Percentiles rank a stretch among this genome's conserved stretches.
Evolutionary conservation across 106 monocot genomes (phyloP).

Genomic region (Apostasia ramifera): DNA sequence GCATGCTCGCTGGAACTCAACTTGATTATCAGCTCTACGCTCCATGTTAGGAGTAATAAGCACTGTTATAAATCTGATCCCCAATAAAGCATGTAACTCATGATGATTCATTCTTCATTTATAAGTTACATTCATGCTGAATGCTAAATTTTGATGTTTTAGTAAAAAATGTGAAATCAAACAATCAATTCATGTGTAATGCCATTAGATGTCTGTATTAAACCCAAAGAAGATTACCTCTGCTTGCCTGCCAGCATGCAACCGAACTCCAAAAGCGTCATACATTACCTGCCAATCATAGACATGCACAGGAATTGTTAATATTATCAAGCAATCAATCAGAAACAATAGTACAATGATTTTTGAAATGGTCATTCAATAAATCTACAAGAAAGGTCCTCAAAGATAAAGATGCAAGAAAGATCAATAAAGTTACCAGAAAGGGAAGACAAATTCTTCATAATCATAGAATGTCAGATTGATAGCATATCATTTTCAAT

Average conservation of each 20-base stretch:
- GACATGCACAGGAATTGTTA: not conserved
- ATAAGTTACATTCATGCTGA: too few species aligned
- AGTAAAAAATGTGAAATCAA: not conserved
- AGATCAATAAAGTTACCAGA: too few species aligned
- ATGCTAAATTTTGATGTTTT: too few species aligned
- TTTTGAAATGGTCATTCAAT: not conserved
- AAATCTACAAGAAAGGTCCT: too few species aligned
- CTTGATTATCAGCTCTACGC: too few species aligned
- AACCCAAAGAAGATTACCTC: conserved; percentile 30
- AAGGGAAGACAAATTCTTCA: too few species aligned
- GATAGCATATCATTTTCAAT: too few species aligned
- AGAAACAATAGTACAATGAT: not conserved
- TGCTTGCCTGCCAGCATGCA: conserved; percentile 78
- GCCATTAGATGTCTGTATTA: not conserved
- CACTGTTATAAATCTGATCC: not conserved
- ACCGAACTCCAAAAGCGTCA: conserved; percentile 79
- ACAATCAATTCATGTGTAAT: not conserved
- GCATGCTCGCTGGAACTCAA: too few species aligned
- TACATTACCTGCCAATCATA: conserved; percentile 63
- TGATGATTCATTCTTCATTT: not conserved
- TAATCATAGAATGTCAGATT: too few species aligned
- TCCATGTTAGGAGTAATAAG: not conserved
- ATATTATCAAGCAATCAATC: not conserved
- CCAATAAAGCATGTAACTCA: not conserved
- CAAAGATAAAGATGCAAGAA: too few species aligned